These are phyloP conservation scores for Lasiodiplodia theobromae DNA, from an alignment of 2,329 filamentous ascomycete species.

Conservation along the genomic window DNA sequence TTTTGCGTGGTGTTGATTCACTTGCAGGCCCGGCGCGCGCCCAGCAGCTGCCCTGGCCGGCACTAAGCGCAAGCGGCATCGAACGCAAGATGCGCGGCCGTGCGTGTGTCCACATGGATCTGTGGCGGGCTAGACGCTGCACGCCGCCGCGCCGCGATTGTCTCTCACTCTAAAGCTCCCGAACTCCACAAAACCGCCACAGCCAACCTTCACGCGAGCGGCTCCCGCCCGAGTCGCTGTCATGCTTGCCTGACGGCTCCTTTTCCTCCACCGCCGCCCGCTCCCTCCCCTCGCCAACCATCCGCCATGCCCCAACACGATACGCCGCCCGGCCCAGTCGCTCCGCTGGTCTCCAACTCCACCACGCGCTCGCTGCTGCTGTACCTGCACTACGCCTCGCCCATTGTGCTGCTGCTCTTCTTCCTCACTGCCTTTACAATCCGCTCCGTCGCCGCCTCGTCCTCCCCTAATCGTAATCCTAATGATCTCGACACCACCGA, in stretches of 20 bases:
- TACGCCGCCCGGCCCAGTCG: slow-evolving; percentile 25
- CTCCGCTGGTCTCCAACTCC: slow-evolving; percentile 36
- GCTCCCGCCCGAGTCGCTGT: slow-evolving; percentile 27
- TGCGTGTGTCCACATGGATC: slow-evolving; percentile 23
- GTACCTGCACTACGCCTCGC: slow-evolving; percentile 65
- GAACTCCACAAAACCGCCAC: slow-evolving; percentile 26
- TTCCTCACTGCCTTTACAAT: slow-evolving; percentile 69
- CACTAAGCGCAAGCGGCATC: slow-evolving; percentile 15
- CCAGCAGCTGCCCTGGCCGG: slow-evolving; percentile 12
- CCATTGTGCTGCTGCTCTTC: slow-evolving; percentile 68
- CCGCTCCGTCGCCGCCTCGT: slow-evolving; percentile 64
- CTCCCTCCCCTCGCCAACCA: slow-evolving; percentile 23
- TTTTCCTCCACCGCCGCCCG: slow-evolving; percentile 28
- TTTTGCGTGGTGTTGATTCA: slow-evolving; percentile 28
- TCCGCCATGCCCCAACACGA: slow-evolving; percentile 32
- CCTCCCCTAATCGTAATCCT: slow-evolving; percentile 48
- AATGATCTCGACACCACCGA: slow-evolving; percentile 38
- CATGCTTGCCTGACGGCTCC: slow-evolving; percentile 29
- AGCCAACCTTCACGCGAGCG: slow-evolving; percentile 22
- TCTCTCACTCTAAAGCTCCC: slow-evolving; percentile 29
- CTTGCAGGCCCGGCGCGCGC: slow-evolving; percentile 11
- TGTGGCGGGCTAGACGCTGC: slow-evolving; percentile 22
- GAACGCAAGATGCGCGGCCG: slow-evolving; percentile 5
- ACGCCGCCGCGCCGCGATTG: slow-evolving; percentile 21
- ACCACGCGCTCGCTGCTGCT: slow-evolving; percentile 24